phyloP scores from a whole-genome alignment of 2,329 filamentous ascomycete genomes.

The Penicillium janthinellum region DNA sequence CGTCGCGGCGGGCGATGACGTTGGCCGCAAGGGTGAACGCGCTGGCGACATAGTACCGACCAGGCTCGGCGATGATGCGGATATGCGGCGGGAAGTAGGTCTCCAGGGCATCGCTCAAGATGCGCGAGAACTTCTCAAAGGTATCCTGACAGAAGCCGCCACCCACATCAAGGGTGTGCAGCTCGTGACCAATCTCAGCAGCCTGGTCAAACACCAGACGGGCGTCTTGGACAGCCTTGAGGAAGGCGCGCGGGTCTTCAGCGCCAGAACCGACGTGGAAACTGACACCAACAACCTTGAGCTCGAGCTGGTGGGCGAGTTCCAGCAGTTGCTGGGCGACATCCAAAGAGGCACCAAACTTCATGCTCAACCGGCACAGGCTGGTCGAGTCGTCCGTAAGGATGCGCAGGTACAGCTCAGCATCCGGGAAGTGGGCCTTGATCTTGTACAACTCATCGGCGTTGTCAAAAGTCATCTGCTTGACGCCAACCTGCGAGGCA shows the following conservation, averaged over 20 bases:
- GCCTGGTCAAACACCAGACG: conserved; percentile 87
- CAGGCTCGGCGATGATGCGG: conserved; percentile 91
- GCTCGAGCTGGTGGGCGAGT: conserved; percentile 75
- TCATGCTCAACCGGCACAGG: conserved; percentile 92
- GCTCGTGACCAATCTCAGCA: conserved; percentile 70
- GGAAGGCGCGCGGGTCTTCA: conserved; percentile 87
- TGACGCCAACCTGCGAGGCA: conserved; percentile 79
- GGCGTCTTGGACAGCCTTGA: conserved; percentile 88
- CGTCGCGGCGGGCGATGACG: conserved; percentile 90
- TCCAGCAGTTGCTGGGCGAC: conserved; percentile 74
- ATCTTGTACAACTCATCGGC: conserved; percentile 97
- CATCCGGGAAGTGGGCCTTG: conserved; percentile 83
- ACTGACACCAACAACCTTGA: conserved; percentile 93
- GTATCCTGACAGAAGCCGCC: conserved; percentile 90
- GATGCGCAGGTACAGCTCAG: conserved; percentile 92
- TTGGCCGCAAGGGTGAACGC: conserved; percentile 96
- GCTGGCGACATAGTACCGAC: conserved; percentile 90
- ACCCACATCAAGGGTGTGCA: conserved; percentile 90
- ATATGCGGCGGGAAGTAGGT: conserved; percentile 82
- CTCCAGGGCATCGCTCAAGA: conserved; percentile 78
- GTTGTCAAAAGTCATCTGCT: conserved; percentile 99
- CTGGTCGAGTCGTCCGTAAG: conserved; percentile 94
- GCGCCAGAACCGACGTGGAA: conserved; percentile 98
- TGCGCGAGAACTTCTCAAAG: conserved; percentile 85
- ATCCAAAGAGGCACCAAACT: conserved; percentile 92